Base-by-base conservation (phyloP, 495 filamentous ascomycete species). In the Cudoniella acicularis region DNA sequence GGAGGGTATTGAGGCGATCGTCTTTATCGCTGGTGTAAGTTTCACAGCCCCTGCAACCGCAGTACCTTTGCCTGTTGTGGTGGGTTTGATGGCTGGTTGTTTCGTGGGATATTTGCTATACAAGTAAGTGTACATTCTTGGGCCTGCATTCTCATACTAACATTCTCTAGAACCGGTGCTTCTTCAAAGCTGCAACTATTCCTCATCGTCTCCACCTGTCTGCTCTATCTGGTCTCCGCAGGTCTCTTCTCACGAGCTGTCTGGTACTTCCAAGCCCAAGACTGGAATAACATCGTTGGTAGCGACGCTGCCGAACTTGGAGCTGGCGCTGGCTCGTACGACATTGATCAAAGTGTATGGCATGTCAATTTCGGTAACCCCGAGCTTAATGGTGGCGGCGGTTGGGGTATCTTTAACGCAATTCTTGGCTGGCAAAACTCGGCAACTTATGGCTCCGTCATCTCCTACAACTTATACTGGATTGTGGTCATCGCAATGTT, bases 381-480 rank as follows among this genome's bases (percentile, higher is more conserved):
- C 0, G 70, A 76, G 20, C 49, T 87, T 16, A 84, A 85, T 52
- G 89, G 88, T 27, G 90, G 89, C 17, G 83, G 83, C 46, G 91
- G 90, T 22, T 97, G 92, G 92, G 91, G 90, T 46, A 83, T 96
- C 67, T 95, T 96, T 77, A 95, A 93, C 61, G 84, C 89, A 17
- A 72, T 85, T 50, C 69, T 90, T 9, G 92, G 92, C 21, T 97
- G 92, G 92, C 83, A 85, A 57, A 96, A 96, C 71, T 89, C 88
- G 0, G 92, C 90, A 0, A 93, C 90, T 0, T 91, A 93, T 56
- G 89, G 85, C 49, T 87, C 84, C 0, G 87, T 94, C 41, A 84
- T 97, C 58, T 83, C 87, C 2, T 97, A 97, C 74, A 95, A 96
- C 65, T 23, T 95, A 3, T 97, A 96, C 76, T 97, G 82, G 89